Evolutionary conservation across 208 protist genomes (phyloP).

Genomic region (Herpetomonas muscarum): DNA sequence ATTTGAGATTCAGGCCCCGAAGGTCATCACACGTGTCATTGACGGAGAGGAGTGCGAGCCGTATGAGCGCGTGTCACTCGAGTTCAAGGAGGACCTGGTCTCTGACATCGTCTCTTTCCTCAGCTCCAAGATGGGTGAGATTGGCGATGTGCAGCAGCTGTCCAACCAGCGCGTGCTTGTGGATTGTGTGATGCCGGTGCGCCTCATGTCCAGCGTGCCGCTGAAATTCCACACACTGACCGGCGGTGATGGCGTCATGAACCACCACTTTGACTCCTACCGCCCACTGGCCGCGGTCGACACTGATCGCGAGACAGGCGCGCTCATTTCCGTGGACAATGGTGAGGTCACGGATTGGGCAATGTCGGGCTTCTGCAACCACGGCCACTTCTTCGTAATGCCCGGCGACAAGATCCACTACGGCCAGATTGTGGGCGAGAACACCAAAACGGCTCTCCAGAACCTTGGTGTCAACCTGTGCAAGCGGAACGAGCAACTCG

Average conservation of each 20-base stretch:
- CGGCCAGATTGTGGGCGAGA: conserved; percentile 90
- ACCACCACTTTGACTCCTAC: conserved; percentile 88
- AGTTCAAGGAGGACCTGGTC: conserved; percentile 76
- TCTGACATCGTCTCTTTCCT: conserved; percentile 81
- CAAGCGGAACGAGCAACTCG: conserved; percentile 89
- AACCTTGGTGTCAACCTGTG: conserved; percentile 89
- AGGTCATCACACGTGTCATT: conserved; percentile 81
- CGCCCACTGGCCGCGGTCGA: conserved; percentile 59
- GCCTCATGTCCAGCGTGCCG: conserved; percentile 81
- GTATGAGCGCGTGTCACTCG: conserved; percentile 73
- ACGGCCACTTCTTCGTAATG: conserved; percentile 86
- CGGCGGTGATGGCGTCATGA: conserved; percentile 80
- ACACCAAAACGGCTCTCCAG: conserved; percentile 81
- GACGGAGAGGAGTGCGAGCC: conserved; percentile 83
- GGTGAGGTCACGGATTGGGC: conserved; percentile 88
- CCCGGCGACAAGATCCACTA: conserved; percentile 86
- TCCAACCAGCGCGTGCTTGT: conserved; percentile 72
- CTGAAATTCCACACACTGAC: conserved; percentile 86
- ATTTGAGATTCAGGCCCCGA: conserved; percentile 93
- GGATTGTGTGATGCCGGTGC: conserved; percentile 87
- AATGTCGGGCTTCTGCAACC: conserved; percentile 57
- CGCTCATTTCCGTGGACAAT: conserved; percentile 81
- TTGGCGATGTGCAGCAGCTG: conserved; percentile 82
- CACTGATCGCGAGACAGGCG: conserved; percentile 73
- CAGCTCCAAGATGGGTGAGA: conserved; percentile 82